Base-by-base conservation (phyloP, 192 early-diverging fungal species). In the Linnemannia schmuckeri region DNA sequence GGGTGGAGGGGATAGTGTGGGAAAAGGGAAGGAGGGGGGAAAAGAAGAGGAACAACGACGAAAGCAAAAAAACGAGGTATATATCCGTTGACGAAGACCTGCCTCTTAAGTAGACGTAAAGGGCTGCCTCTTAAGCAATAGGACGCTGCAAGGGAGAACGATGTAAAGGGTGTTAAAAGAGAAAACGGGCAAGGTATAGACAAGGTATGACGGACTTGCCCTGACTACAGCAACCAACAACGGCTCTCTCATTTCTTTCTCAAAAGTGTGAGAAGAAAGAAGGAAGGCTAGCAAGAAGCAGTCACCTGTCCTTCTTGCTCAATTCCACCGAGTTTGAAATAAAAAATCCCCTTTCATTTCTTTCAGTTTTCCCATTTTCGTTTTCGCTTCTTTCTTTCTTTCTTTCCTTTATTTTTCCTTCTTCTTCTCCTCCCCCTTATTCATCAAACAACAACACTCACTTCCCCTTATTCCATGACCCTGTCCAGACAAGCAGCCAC, bases 391-490 rank as follows among this genome's bases (percentile, higher is more conserved):
- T 41, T 72, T n/a, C 33, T 35, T 63, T 63, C 35, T 12, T 42
- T 42, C 44, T 44, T 79, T 47, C 27, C 35, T 37, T 47, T 20
- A 17, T 42, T 57, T 52, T 42, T 46, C 17, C n/a, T 44, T 47
- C 17, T 33, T 66, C 22, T 40, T 49, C 15, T 75, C 61, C 20
- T 54, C 47, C 46, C 4, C 75, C 75, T 41, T 41, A 57, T 30
- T 46, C 63, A 13, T 15, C 69, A 35, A 13, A 49, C 33, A 55
- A 49, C n/a, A 46, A 22, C 55, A 20, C 47, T 40, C 54, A 20
- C 38, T 78, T 33, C 38, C 38, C 46, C 13, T n/a, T 70, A 41
- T 72, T 76, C 78, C 78, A 84, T 78, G 82, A 22, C 37, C 72
- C 63, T 84, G 27, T 44, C 68, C 74, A 44, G 74, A 49, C 74